Percentiles rank a stretch among this genome's conserved stretches.
phyloP scores from a whole-genome alignment of 192 early-diverging fungal species.

The Coemansia sp. region DNA sequence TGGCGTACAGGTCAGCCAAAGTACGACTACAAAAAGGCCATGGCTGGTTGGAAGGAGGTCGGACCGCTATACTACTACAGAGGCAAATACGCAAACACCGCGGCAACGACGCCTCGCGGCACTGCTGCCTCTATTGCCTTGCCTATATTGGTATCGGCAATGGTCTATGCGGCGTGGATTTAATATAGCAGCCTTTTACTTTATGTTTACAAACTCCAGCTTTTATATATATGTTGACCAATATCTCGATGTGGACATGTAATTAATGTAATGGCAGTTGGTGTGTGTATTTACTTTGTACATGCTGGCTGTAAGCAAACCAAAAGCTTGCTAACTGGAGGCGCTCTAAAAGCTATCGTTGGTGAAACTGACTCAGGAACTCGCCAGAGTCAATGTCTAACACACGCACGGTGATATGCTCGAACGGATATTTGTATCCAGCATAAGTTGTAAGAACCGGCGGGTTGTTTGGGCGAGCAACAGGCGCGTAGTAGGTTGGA shows the following conservation, averaged over 20 bases:
- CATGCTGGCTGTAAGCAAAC: not conserved
- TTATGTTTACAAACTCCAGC: not conserved
- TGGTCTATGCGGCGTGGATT: not conserved
- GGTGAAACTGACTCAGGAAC: constrained; percentile 31
- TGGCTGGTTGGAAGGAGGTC: constrained; percentile 52
- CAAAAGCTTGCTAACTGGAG: too few relatives aligned
- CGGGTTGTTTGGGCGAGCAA: constrained; percentile 4
- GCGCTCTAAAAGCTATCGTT: not conserved
- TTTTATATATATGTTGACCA: not conserved
- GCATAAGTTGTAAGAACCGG: constrained; percentile 27
- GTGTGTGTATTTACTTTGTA: constrained; percentile 6
- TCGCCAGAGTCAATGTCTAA: constrained; percentile 47
- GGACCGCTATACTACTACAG: constrained; percentile 53
- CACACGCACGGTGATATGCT: constrained; percentile 37
- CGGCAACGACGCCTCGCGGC: not conserved
- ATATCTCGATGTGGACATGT: not conserved
- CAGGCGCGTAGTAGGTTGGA: not conserved
- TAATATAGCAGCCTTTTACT: not conserved
- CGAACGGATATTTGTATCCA: constrained; percentile 26
- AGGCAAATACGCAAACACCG: constrained; percentile 48
- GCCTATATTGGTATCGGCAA: not conserved
- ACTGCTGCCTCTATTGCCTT: constrained; percentile 6
- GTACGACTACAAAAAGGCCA: constrained; percentile 47
- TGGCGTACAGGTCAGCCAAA: constrained; percentile 53
- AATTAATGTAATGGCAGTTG: not conserved